Conservation (phyloP, 2,329 filamentous ascomycete genomes). For the Colletotrichum sp. region DNA sequence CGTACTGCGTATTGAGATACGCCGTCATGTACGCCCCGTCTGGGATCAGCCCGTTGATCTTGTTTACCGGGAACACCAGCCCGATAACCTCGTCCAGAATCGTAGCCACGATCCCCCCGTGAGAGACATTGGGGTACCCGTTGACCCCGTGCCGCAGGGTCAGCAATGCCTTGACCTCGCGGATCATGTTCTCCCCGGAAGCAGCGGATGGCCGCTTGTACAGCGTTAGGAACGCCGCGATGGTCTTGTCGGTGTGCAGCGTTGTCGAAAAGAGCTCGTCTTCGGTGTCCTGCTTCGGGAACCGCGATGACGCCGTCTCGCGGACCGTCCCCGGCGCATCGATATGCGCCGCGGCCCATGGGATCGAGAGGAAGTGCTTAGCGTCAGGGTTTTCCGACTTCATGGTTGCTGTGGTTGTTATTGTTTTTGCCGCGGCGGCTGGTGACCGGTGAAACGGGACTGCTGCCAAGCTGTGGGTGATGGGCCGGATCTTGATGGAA, state of each 20-base stretch:
- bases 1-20: slow-evolving; percentile 37
- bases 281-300: slow-evolving; percentile 26
- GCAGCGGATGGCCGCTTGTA: slow-evolving; percentile 27
- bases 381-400: slow-evolving; percentile 11
- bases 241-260: slow-evolving; percentile 31
- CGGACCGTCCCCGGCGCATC: slow-evolving; percentile 29
- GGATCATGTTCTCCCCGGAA: slow-evolving; percentile 29
- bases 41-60: slow-evolving; percentile 31
- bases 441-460: neutral
- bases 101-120: slow-evolving; percentile 42
- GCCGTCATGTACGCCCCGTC: slow-evolving; percentile 37
- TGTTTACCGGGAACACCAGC: slow-evolving; percentile 39
- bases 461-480: neutral
- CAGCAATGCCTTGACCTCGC: slow-evolving; percentile 34
- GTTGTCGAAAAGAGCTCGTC: slow-evolving; percentile 40
- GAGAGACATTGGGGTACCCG: slow-evolving; percentile 36
- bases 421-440: neutral
- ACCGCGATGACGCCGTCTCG: slow-evolving; percentile 37
- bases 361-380: slow-evolving; percentile 37
- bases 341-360: slow-evolving; percentile 41
- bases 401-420: neutral
- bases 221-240: slow-evolving; percentile 39
- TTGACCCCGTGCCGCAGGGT: slow-evolving; percentile 37
- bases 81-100: slow-evolving; percentile 44
- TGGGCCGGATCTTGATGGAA: neutral